These are phyloP conservation scores for Auriscalpium vulgare DNA, from an alignment of 768 basidiomycete genomes.

Conservation along the genomic window DNA sequence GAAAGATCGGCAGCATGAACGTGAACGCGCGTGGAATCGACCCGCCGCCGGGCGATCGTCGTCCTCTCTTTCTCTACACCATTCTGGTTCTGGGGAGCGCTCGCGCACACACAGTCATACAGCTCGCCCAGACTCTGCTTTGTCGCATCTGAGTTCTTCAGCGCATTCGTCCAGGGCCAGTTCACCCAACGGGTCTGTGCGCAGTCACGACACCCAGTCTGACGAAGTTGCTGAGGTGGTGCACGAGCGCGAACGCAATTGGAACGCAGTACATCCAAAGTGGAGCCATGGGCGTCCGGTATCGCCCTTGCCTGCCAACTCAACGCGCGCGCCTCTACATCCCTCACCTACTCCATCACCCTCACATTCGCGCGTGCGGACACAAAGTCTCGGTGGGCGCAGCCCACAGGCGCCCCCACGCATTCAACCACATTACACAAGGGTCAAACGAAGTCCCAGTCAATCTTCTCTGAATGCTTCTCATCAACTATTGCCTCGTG, in stretches of 20 bases:
- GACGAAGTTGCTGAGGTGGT: constrained; percentile 26
- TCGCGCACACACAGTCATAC: constrained; percentile 31
- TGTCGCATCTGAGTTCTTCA: neutral
- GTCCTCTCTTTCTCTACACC: constrained; percentile 34
- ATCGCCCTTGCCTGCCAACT: constrained; percentile 13
- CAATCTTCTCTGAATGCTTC: neutral
- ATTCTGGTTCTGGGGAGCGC: constrained; percentile 24
- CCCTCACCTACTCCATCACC: constrained; percentile 11
- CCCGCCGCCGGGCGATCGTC: constrained; percentile 33
- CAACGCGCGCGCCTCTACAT: neutral
- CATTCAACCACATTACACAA: neutral
- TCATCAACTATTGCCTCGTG: neutral
- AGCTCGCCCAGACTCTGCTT: constrained; percentile 10
- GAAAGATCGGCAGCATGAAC: constrained; percentile 28
- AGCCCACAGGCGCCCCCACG: neutral
- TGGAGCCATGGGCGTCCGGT: constrained; percentile 13
- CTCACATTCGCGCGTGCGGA: constrained; percentile 13
- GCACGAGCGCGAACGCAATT: constrained; percentile 60
- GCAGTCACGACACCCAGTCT: constrained; percentile 18
- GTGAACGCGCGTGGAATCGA: constrained; percentile 43
- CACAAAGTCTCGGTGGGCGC: constrained; percentile 3
- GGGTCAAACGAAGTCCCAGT: neutral
- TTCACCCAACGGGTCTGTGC: constrained; percentile 9
- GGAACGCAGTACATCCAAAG: constrained; percentile 49
- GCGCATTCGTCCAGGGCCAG: constrained; percentile 6